A percentile compares a stretch with the other conserved stretches of the same genome.
These are phyloP conservation scores for Heracleum sosnowskyi DNA, from an alignment of 129 eudicot genomes.

Conservation along the genomic window DNA sequence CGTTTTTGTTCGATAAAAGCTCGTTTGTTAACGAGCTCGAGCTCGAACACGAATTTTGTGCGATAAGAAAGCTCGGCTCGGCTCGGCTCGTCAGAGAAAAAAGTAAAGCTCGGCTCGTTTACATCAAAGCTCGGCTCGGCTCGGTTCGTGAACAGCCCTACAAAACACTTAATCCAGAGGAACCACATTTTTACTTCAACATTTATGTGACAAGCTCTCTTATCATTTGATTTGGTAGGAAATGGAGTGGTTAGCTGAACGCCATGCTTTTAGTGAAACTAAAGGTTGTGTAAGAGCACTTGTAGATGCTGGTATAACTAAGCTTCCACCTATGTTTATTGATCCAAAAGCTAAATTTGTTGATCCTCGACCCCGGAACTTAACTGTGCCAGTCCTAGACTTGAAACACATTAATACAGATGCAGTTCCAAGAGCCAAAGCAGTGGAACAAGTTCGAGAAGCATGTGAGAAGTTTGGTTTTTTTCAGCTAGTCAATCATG, in stretches of 20 bases:
- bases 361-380: background rate
- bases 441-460: slow-evolving; percentile 8
- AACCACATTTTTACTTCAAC: background rate
- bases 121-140: too few relatives aligned
- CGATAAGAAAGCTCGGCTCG: too few relatives aligned
- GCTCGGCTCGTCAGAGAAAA: too few relatives aligned
- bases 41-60: too few relatives aligned
- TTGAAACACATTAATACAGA: background rate
- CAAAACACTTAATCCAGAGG: background rate
- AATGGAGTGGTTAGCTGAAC: slow-evolving; percentile 1
- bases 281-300: slow-evolving; percentile 8
- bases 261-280: slow-evolving; percentile 10
- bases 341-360: background rate
- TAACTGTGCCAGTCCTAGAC: slow-evolving; percentile 12
- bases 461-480: slow-evolving; percentile 15
- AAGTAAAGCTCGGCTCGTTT: too few relatives aligned
- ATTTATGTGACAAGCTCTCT: background rate
- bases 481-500: slow-evolving; percentile 14
- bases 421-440: background rate
- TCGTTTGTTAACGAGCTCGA: too few relatives aligned
- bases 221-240: background rate
- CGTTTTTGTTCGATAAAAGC: too few relatives aligned
- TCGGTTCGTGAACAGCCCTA: too few relatives aligned
- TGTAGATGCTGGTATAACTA: slow-evolving; percentile 9
- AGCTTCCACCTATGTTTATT: slow-evolving; percentile 10